Base-by-base conservation (phyloP, 1,284 basidiomycete genomes). In the Sanguinoderma infundibulare region DNA sequence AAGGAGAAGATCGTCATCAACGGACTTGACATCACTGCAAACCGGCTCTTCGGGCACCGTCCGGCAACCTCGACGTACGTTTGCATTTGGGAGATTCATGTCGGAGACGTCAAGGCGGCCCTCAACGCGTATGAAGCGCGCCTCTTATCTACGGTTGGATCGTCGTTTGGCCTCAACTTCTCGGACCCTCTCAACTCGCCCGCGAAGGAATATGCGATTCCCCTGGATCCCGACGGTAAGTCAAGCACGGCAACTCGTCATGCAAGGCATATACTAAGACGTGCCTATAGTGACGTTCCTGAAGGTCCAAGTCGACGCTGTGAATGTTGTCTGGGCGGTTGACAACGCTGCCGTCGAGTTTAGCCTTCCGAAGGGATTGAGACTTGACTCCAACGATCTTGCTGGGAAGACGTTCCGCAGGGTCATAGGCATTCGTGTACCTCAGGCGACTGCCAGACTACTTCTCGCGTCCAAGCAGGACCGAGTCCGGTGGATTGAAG, bases 21-120 rank as follows among this genome's bases (percentile, higher is more conserved):
- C 72, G 86, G 92, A 9, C 75, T 97, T 62, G 86, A 92, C 61
- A 85, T 98, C 59, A 86, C 86, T 26, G 90, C 92, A 1, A 87
- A 96, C 72, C 86, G 95, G 36, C 77, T 98, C 14, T 96, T 97
- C 70, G 95, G 95, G 4, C 92, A 93, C 10, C 87, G 88, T 60
- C 95, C 95, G 2, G 83, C 84, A n/a, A 92, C 90, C 0, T 78
- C 90, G 1, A 90, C 94, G 0, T 98, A 98, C 71, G 79, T 96
- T 8, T 97, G 95, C 71, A 84, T 96, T 5, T 98, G 95, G 96
- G 93, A 96, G 69, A 83, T 95, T 47, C 77, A 78, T 22, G 47
- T 94, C 26, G 91, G 92, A 2, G 74, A 81, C 42, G 70, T 94
- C 46, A 87, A 86, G 64, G 83, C 82, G 0, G 74, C 82, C 38